Percentiles rank a stretch among this genome's conserved stretches.
These are phyloP conservation scores for Fraxinus ornus DNA, from an alignment of 305 asterid genomes.

Conservation along the genomic window DNA sequence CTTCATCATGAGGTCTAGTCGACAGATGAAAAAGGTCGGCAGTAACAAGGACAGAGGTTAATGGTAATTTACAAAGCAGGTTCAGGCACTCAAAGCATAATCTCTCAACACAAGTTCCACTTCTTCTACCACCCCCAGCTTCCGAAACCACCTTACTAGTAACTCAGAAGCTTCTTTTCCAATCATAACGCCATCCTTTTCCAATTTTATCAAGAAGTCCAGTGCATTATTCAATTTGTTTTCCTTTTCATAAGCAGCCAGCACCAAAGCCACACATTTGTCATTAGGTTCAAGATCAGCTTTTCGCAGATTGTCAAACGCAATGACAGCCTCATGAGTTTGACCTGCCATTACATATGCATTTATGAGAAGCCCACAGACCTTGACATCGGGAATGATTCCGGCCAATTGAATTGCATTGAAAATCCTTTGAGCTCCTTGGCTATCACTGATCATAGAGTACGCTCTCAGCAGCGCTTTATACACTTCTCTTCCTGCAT, in stretches of 20 bases:
- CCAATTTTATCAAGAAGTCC: constrained; percentile 56
- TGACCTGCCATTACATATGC: constrained; percentile 64
- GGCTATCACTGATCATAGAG: constrained; percentile 67
- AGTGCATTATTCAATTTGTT: constrained; percentile 60
- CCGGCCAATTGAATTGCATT: constrained; percentile 80
- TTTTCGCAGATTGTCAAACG: constrained; percentile 63
- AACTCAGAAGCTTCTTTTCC: constrained; percentile 65
- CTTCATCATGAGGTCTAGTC: background rate
- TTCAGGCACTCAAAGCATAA: constrained; percentile 23
- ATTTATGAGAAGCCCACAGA: constrained; percentile 77
- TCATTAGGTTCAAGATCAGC: constrained; percentile 69
- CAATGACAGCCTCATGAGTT: constrained; percentile 57
- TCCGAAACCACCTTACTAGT: constrained; percentile 63
- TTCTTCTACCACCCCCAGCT: constrained; percentile 78
- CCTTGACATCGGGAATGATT: constrained; percentile 63
- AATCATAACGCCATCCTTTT: constrained; percentile 42
- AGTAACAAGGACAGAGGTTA: background rate
- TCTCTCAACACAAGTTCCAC: constrained; percentile 67
- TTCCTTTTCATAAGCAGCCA: constrained; percentile 63
- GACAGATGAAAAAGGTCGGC: background rate
- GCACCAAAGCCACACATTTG: constrained; percentile 65
- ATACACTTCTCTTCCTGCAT: constrained; percentile 79
- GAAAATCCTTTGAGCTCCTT: constrained; percentile 75
- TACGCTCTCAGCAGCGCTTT: constrained; percentile 78
- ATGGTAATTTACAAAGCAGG: background rate